Evolutionary conservation across 139 green algal genomes (phyloP).

Genomic region (Micromonas pusilla): DNA sequence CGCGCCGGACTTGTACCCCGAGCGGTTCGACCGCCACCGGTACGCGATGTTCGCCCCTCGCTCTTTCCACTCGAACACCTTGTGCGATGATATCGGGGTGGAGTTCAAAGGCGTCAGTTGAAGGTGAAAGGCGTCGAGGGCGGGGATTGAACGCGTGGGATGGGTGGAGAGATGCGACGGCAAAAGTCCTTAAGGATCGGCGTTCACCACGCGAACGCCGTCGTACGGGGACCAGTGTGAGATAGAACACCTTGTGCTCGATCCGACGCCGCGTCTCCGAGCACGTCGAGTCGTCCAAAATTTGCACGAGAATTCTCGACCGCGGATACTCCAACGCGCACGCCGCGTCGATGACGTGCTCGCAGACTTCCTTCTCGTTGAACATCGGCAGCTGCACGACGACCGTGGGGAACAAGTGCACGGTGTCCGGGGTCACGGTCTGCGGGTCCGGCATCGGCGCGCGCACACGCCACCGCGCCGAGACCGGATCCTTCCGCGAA

Average conservation of each 20-base stretch:
- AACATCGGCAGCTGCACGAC: constrained; percentile 93
- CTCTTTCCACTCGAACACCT: constrained; percentile 41
- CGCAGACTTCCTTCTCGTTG: constrained; percentile 73
- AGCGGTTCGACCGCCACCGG: constrained; percentile 57
- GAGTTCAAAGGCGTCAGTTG: no score
- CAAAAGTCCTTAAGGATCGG: no score
- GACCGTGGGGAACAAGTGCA: constrained; percentile 55
- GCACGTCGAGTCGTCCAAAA: constrained; percentile 80
- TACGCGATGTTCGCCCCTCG: constrained; percentile 55
- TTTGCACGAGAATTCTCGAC: constrained; percentile 59
- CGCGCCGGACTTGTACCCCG: constrained; percentile 79
- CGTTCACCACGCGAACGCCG: no score
- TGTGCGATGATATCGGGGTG: no score
- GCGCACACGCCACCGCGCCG: no score
- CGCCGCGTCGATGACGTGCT: constrained; percentile 69
- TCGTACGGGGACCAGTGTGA: no score
- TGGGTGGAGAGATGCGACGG: no score
- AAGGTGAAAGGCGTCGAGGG: no score
- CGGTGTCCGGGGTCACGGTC: background rate
- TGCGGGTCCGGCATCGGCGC: background rate
- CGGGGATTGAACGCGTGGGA: no score
- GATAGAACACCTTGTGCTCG: constrained; percentile 31
- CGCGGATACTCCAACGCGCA: constrained; percentile 68
- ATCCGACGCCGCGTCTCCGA: constrained; percentile 53
- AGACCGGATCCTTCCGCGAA: background rate